A percentile compares a stretch with the other conserved stretches of the same genome.
Conservation (phyloP, 2,329 filamentous ascomycete genomes). For the Ascochyta pisi region DNA sequence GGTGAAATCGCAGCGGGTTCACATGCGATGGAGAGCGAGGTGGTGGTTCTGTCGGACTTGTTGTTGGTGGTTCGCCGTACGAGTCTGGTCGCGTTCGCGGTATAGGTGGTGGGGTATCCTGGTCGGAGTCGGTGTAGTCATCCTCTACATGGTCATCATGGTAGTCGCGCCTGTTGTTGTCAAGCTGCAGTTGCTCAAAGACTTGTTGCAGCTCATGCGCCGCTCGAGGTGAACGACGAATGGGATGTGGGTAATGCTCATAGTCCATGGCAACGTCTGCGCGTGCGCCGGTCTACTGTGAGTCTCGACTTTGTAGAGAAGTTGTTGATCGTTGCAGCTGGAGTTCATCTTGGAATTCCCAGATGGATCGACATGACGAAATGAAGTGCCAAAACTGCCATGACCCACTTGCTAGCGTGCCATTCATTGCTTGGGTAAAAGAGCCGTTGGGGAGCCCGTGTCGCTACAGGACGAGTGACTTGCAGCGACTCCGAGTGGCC, state of each 20-base stretch:
- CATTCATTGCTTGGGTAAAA: slow-evolving; percentile 4
- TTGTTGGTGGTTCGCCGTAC: neutral
- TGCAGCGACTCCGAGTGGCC: neutral
- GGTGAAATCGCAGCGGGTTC: slow-evolving; percentile 30
- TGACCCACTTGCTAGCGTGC: slow-evolving; percentile 17
- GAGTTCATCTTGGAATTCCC: slow-evolving; percentile 1
- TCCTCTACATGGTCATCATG: neutral
- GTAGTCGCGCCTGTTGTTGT: neutral
- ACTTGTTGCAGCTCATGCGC: slow-evolving; percentile 23
- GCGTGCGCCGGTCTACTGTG: slow-evolving; percentile 1
- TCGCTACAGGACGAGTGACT: neutral
- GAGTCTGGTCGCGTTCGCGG: slow-evolving; percentile 20
- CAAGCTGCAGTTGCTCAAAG: slow-evolving; percentile 18
- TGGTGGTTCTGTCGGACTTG: slow-evolving; percentile 7
- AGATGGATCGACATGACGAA: slow-evolving; percentile 21
- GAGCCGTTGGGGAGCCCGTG: slow-evolving; percentile 10
- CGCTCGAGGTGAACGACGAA: slow-evolving; percentile 31
- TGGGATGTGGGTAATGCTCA: slow-evolving; percentile 24
- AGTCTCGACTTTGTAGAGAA: slow-evolving; percentile 11
- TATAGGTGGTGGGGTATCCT: slow-evolving; percentile 27
- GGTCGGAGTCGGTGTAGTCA: slow-evolving; percentile 16
- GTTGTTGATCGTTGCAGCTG: slow-evolving; percentile 1
- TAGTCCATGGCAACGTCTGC: slow-evolving; percentile 24
- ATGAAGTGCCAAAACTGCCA: slow-evolving; percentile 19
- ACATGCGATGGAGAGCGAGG: slow-evolving; percentile 20